Percentiles rank a stretch among this genome's conserved stretches.
Evolutionary conservation across 257 asterid species (phyloP).

Genomic region (Solanum infundibuliforme): DNA sequence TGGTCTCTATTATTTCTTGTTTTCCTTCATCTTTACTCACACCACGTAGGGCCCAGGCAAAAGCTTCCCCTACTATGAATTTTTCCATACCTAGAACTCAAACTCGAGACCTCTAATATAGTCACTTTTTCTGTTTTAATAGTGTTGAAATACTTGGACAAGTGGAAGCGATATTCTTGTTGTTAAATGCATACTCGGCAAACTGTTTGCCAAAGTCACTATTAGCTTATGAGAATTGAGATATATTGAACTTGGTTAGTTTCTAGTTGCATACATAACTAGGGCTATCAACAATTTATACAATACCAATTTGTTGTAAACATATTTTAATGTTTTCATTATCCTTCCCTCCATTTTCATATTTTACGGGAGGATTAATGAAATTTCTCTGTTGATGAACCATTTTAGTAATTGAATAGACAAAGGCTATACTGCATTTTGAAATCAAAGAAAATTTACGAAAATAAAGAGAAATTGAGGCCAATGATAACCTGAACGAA

Average conservation of each 20-base stretch:
- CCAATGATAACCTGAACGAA: background rate
- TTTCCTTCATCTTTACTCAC: too few relatives aligned
- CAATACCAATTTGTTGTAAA: background rate
- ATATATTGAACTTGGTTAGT: background rate
- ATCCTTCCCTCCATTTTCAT: background rate
- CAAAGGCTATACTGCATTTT: background rate
- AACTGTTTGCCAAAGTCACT: background rate
- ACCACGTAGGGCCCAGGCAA: too few relatives aligned
- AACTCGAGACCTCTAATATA: too few relatives aligned
- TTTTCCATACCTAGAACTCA: too few relatives aligned
- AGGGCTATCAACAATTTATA: background rate
- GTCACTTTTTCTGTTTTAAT: background rate
- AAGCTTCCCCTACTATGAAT: too few relatives aligned
- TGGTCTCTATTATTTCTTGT: too few relatives aligned
- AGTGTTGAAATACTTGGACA: background rate
- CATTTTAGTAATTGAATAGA: background rate
- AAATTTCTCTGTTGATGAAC: background rate
- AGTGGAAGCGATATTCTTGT: too few relatives aligned
- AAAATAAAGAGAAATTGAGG: background rate
- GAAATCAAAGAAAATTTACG: background rate
- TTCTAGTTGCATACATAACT: background rate
- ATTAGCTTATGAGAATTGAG: too few relatives aligned
- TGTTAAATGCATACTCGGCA: too few relatives aligned
- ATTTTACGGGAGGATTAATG: background rate
- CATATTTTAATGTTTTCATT: background rate